A percentile compares a stretch with the other conserved stretches of the same genome.
These are phyloP conservation scores for Phyllosticta citribraziliensis DNA, from an alignment of 2,329 filamentous ascomycete genomes.

Conservation along the genomic window DNA sequence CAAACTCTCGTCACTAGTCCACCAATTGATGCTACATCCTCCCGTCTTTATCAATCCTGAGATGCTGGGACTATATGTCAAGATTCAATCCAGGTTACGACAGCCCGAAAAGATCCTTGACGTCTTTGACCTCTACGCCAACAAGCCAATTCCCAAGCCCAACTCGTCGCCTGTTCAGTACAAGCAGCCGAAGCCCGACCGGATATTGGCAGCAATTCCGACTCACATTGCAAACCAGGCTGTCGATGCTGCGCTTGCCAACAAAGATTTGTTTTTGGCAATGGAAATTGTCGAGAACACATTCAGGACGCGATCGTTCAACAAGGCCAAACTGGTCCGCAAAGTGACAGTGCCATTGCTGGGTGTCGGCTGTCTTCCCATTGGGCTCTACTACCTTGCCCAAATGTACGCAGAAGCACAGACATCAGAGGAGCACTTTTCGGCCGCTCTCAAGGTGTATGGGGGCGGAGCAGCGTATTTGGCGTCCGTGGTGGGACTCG, in stretches of 20 bases:
- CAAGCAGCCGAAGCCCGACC: constrained; percentile 51
- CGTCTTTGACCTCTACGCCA: constrained; percentile 71
- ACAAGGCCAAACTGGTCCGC: constrained; percentile 56
- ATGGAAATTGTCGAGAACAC: constrained; percentile 64
- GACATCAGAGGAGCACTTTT: constrained; percentile 63
- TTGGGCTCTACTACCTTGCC: constrained; percentile 62
- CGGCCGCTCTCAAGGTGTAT: constrained; percentile 70
- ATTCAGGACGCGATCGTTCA: constrained; percentile 57
- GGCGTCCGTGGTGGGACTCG: constrained; percentile 68
- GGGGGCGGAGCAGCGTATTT: constrained; percentile 76
- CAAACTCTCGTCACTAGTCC: constrained; percentile 47
- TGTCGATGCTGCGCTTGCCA: constrained; percentile 67
- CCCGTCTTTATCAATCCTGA: constrained; percentile 70
- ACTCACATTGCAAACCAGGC: constrained; percentile 61
- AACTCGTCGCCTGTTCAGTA: constrained; percentile 41
- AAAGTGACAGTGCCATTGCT: constrained; percentile 51
- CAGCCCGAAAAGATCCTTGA: constrained; percentile 68
- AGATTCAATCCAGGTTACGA: constrained; percentile 62
- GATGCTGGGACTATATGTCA: constrained; percentile 65
- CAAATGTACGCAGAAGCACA: constrained; percentile 57
- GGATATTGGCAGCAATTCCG: constrained; percentile 51
- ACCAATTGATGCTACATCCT: constrained; percentile 60
- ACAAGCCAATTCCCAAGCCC: constrained; percentile 63
- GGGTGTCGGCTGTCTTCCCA: constrained; percentile 48
- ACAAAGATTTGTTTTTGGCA: constrained; percentile 67